Evolutionary conservation across 2,329 filamentous ascomycete species (phyloP), one percentile per base, ranked within the genome.

Genomic region (Trichoderma guizhouense): DNA sequence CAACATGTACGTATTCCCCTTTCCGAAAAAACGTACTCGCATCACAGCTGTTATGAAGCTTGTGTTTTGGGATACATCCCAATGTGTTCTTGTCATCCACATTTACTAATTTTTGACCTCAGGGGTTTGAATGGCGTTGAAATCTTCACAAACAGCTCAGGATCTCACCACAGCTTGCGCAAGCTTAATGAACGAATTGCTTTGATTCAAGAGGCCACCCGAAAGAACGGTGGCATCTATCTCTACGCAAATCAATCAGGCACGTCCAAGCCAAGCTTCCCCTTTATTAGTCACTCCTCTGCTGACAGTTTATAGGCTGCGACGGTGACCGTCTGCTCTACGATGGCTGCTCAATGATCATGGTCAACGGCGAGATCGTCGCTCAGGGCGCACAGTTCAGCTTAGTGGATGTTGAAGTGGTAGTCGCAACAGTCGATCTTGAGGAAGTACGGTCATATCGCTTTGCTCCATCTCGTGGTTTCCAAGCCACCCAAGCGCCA

Each of bases 161-260:
- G 77, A 18, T 78, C 76, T 12, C 80, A 82, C n/a, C 77, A 77
- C 21, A 87, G 90, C 75, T 81, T 93, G 9, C 84, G 90, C 21
- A 94, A 94, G 79, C 85, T 94, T 0, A 82, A 91, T 71, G 88
- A 84, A 0, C 83, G 90, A 2, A 82, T 94, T 32, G 85, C 88
- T 6, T 81, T 94, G 6, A 93, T 94, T 69, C 82, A 84, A 1
- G 87, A 92, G 75, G 90, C 89, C 0, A 93, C 91, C 0, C 82
- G 86, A 8, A 91, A 90, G 76, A 83, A 82, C 26, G 88, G 88
- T 5, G 89, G 89, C 28, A 82, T 90, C 11, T 90, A 90, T 75
- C 79, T 86, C 0, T 83, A 83, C 61, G 76, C 81, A 6, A 83
- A 83, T 36, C 64, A 67, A 7, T 67, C 64, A 15, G 64, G 64